Conservation (phyloP, 441 rosid genomes). For the Bruguiera hainesii region DNA sequence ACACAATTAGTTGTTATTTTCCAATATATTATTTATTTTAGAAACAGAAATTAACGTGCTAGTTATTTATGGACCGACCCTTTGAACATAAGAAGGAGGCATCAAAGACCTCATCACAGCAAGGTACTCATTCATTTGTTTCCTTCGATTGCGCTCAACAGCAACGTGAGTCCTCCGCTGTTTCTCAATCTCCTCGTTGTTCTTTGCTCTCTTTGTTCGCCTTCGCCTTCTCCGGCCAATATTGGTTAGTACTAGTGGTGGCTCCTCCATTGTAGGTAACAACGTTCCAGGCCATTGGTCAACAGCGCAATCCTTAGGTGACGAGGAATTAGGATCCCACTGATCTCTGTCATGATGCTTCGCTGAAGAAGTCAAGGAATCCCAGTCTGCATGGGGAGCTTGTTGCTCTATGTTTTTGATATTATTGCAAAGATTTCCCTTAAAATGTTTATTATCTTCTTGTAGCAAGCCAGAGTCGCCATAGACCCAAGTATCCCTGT, state of each 20-base stretch:
- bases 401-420: constrained; percentile 23
- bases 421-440: constrained; percentile 33
- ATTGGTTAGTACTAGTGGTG: constrained; percentile 3
- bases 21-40: no score
- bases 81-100: constrained; percentile 79
- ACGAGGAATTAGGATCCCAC: constrained; percentile 33
- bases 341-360: constrained; percentile 35
- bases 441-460: constrained; percentile 20
- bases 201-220: constrained; percentile 54
- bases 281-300: constrained; percentile 15
- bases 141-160: constrained; percentile 82
- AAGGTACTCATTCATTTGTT: constrained; percentile 81
- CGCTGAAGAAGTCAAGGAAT: constrained; percentile 28
- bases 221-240: constrained; percentile 44
- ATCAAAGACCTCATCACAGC: constrained; percentile 66
- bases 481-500: constrained; percentile 37
- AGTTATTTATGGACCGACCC: constrained; percentile 38
- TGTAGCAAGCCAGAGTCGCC: constrained; percentile 15
- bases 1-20: background rate
- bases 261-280: constrained; percentile 11
- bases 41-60: no score
- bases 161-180: constrained; percentile 97
- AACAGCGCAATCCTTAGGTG: constrained; percentile 23
- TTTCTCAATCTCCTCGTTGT: constrained; percentile 71
- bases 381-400: constrained; percentile 28